Evolutionary conservation across 1,284 basidiomycete genomes (phyloP), one percentile per base, ranked within the genome.

Genomic region (Cerrena zonata): DNA sequence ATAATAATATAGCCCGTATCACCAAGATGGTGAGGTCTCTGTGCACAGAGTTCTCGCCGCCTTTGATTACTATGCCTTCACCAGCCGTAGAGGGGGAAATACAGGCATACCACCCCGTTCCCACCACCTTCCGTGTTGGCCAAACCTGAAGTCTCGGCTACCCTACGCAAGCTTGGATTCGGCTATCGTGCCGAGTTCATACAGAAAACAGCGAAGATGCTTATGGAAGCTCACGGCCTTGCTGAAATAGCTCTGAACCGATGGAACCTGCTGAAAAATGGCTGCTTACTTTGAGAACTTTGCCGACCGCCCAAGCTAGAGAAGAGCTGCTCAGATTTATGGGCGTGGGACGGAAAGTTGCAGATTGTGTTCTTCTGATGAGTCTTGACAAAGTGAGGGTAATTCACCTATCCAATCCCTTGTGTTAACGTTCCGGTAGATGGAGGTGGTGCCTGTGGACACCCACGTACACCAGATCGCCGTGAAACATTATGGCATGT

Each of bases 171-270:
- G 2, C 76, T 99, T 10, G 94, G 95, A 0, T 99, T 99, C 70
- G 96, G 96, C 1, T 99, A 99, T 64, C 85, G 96, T 34, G 94
- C 96, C 0, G 79, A 86, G 45, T 99, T 89, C 63, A 86, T 99
- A 38, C 84, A 91, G 46, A 78, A 80, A 42, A 92, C 94, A 0
- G 87, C 95, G 0, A 75, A 80, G 47, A 86, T 89, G 74, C 77
- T 98, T 2, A 77, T 88, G 1, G 79, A 84, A 11, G 62, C 71
- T 0, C 78, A 83, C 57, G 70, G 73, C 1, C 45, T 56, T 1
- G 45, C 62, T 3, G 50, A 2, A 51, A 45, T 30, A 49, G 56
- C 19, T 50, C 49, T 36, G 64, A 61, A 25, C 50, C 55, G 4
- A 54, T 61, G 10, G 80, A 84, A 53, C 69, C 69, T 13, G 69